Evolutionary conservation across 768 basidiomycete genomes (phyloP).

Genomic region (Collybia sordida): DNA sequence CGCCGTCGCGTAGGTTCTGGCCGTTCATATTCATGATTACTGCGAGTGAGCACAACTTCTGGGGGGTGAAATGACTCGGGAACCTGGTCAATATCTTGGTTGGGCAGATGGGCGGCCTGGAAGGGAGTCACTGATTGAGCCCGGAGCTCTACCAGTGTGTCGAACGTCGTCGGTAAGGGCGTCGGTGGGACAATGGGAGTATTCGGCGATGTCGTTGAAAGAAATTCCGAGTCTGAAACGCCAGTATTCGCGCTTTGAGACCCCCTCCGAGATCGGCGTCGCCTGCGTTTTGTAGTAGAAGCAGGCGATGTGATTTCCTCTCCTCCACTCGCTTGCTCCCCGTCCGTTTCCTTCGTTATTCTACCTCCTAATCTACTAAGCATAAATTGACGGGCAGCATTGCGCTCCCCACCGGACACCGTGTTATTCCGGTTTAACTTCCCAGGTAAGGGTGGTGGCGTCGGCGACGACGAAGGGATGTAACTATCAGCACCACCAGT

Average conservation of each 20-base stretch:
- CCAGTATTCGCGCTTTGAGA: conserved; percentile 44
- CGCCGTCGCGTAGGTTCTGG: conserved; percentile 47
- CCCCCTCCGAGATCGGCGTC: conserved; percentile 54
- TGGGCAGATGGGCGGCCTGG: conserved; percentile 32
- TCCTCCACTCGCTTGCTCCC: conserved; percentile 57
- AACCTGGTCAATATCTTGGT: conserved; percentile 27
- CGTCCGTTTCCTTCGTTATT: conserved; percentile 59
- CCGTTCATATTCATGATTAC: conserved; percentile 32
- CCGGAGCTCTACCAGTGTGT: conserved; percentile 37
- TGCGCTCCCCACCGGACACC: conserved; percentile 77
- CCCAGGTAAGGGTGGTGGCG: conserved; percentile 39
- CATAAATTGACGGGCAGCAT: conserved; percentile 68
- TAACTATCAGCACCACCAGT: conserved; percentile 72
- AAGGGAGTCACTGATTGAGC: conserved; percentile 44
- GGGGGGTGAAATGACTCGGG: conserved; percentile 18
- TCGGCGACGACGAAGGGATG: conserved; percentile 61
- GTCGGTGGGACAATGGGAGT: conserved; percentile 59
- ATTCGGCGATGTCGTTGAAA: conserved; percentile 47
- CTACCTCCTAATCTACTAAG: conserved; percentile 62
- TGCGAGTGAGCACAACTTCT: conserved; percentile 6
- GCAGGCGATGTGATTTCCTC: conserved; percentile 51
- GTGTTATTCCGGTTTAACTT: conserved; percentile 73
- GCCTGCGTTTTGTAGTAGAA: conserved; percentile 52
- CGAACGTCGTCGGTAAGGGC: conserved; percentile 43
- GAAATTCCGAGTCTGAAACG: conserved; percentile 51